Conservation (phyloP, 169 alveolate species). For the Plasmodium knowlesi region DNA sequence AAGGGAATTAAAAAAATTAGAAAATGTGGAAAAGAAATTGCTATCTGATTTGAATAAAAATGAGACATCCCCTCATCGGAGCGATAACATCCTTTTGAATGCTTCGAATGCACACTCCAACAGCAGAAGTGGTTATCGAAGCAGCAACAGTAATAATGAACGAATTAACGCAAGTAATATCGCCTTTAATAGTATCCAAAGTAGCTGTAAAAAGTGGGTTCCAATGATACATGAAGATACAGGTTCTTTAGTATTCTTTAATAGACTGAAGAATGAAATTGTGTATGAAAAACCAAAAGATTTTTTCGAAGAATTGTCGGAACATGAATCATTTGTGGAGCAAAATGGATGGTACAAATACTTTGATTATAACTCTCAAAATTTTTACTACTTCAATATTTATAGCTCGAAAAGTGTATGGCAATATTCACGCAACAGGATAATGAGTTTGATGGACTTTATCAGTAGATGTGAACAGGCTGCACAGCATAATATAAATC, state of each 20-base stretch:
- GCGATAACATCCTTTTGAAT: neutral
- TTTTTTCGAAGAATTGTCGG: conserved; percentile 17
- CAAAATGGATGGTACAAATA: conserved; percentile 72
- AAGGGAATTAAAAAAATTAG: conserved; percentile 56
- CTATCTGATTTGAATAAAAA: conserved; percentile 29
- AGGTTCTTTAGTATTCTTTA: conserved; percentile 37
- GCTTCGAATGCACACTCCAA: neutral
- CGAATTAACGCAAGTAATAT: neutral
- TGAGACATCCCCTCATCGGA: neutral
- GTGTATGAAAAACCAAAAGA: conserved; percentile 34
- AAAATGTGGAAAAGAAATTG: conserved; percentile 49
- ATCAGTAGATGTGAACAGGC: conserved; percentile 15
- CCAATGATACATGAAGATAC: conserved; percentile 67
- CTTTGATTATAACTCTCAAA: conserved; percentile 53
- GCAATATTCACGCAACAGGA: conserved; percentile 38
- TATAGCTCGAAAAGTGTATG: conserved; percentile 47
- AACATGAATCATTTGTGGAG: conserved; percentile 44
- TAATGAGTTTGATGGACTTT: conserved; percentile 4
- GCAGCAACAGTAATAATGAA: conserved; percentile 24
- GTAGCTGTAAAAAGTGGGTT: conserved; percentile 1
- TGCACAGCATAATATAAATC: neutral
- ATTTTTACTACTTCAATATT: conserved; percentile 55
- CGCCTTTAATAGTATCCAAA: neutral
- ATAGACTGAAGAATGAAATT: conserved; percentile 30
- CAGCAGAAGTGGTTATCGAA: neutral